A percentile compares a stretch with the other conserved stretches of the same genome.
phyloP scores from a whole-genome alignment of 2,329 filamentous ascomycete genomes.

The Pseudomassariella vexata region DNA sequence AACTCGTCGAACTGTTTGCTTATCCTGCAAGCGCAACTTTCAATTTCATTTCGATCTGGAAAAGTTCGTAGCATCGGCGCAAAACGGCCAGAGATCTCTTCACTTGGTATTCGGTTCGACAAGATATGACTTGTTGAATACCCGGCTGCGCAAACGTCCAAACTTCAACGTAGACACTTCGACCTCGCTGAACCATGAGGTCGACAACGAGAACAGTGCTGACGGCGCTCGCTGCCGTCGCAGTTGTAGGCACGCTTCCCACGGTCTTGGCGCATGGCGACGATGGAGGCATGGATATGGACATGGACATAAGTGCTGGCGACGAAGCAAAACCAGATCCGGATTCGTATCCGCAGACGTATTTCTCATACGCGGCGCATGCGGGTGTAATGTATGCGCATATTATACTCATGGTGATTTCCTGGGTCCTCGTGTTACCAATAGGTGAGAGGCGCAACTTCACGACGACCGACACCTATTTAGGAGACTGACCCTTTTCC shows the following conservation, averaged over 20 bases:
- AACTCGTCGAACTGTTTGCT: no score
- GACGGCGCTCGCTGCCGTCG: conserved; percentile 19
- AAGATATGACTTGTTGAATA: background rate
- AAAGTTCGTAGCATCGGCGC: no score
- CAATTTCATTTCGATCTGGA: no score
- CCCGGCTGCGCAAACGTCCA: background rate
- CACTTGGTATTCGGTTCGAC: no score
- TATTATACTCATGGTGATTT: conserved; percentile 60
- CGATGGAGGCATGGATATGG: conserved; percentile 21
- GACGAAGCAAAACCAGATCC: conserved; percentile 19
- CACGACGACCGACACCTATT: background rate
- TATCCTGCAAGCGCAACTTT: no score
- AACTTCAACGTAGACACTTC: background rate
- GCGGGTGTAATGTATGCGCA: conserved; percentile 44
- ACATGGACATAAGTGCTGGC: conserved; percentile 22
- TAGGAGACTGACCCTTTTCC: conserved; percentile 9
- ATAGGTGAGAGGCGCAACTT: conserved; percentile 44
- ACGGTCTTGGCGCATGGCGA: conserved; percentile 26
- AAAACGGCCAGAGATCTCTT: no score
- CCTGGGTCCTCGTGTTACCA: conserved; percentile 66
- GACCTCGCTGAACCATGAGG: conserved; percentile 12
- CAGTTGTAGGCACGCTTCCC: conserved; percentile 24
- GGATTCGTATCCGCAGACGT: conserved; percentile 26
- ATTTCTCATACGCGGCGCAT: conserved; percentile 33
- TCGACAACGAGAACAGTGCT: conserved; percentile 15